Evolutionary conservation across 106 monocot genomes (phyloP), one percentile per base, ranked within the genome.

Genomic region (Dendrobium chrysotoxum): DNA sequence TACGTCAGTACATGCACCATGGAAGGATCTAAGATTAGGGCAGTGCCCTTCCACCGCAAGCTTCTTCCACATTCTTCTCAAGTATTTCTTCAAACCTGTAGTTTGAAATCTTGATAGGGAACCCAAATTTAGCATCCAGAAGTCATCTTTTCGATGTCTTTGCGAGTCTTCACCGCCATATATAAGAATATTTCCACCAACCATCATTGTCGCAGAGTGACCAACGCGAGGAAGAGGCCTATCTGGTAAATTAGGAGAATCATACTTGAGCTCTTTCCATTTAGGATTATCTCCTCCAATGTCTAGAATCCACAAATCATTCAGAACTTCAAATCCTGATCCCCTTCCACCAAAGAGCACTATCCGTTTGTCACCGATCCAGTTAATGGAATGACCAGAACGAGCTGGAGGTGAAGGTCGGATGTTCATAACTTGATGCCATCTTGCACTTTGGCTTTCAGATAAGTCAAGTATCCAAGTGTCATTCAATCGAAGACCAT

Each of bases 81-180:
- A 28, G 17, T 53, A 12, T 68, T 76, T 88, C 77, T 66, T 88
- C 0, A 72, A 54, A 28, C 79, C 80, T 25, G 77, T 28, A 0
- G 70, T 42, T n/a, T 81, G 72, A 26, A 75, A 41, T 38, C 58
- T 83, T 39, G 46, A 47, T 21, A 92, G 12, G 13, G 75, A 47
- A 28, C 72, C 72, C 1, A 92, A 72, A 31, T 98, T 91, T 46
- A 98, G 74, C 16, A 91, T 10, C 97, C 97, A 98, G 31, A 92
- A 91, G 44, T 98, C 97, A 77, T 91, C 86, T 80, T 91, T 94
- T 42, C 94, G 78, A 26, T 82, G 92, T 78, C 97, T 92, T 16
- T 87, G 82, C 18, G 97, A 88, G 82, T 94, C 97, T 80, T 98
- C 97, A 6, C 97, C 97, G 26, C 97, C 97, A 18, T 89, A 92